Base-by-base conservation (phyloP, 148 eudicot species). In the Cornus florida region DNA sequence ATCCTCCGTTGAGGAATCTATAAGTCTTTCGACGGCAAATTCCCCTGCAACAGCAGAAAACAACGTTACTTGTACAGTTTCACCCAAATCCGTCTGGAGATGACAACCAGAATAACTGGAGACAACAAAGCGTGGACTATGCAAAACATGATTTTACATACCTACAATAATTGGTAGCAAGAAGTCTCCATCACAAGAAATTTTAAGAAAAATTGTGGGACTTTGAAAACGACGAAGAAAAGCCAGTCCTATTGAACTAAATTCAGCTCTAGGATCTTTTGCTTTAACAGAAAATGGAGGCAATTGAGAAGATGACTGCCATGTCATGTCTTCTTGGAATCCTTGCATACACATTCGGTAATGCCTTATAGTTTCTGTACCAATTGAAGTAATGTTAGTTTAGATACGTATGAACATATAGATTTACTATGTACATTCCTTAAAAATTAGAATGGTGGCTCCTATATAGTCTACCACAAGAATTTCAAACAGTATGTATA, bases 141-240 rank as follows among this genome's bases (percentile, higher is more conserved):
- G 24, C 33, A 60, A 46, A 64, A 53, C 59, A 43, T 73, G 78
- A 80, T 71, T 31, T 31, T 39, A 82, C 71, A 69, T 89, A 91
- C 97, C 97, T 75, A 93, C 97, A 80, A 83, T 81, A 77, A 93
- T 87, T 22, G 97, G 97, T 68, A 93, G 86, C 86, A 93, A 68
- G 74, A 83, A 91, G 77, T 93, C 94, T 80, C 86, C 97, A 79
- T 89, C 90, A 86, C 97, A 93, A 73, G 97, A 93, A 50, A 90
- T 86, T 80, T 89, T 93, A 74, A 93, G 92, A 80, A 93, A 93
- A 20, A 93, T 89, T 6, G 97, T 93, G 9, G 97, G 94, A 79
- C 83, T 83, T 73, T 79, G 87, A 80, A 89, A 93, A 22, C 86
- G 93, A 32, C 84, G 88, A 75, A 91, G 89, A 84, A 91, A 81